Evolutionary conservation across 2,329 filamentous ascomycete species (phyloP).

Genomic region (Fusarium penzigii): DNA sequence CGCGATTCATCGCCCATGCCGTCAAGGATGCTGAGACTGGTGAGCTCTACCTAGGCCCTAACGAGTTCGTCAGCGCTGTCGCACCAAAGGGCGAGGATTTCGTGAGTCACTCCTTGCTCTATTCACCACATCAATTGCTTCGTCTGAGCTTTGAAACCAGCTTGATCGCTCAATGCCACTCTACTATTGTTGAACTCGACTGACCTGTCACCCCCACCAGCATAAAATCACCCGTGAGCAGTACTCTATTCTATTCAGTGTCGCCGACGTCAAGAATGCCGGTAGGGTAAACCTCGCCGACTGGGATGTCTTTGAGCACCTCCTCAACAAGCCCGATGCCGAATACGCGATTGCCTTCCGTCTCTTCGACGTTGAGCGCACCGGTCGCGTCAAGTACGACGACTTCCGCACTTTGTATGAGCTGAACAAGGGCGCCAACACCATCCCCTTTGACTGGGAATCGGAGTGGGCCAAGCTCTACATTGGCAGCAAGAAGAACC

Average conservation of each 20-base stretch:
- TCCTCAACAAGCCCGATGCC: slow-evolving; percentile 90
- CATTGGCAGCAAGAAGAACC: slow-evolving; percentile 81
- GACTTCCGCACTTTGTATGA: slow-evolving; percentile 85
- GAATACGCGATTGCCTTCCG: slow-evolving; percentile 99
- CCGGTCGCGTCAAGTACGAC: slow-evolving; percentile 85
- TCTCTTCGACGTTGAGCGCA: slow-evolving; percentile 85
- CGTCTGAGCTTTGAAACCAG: slow-evolving; percentile 6
- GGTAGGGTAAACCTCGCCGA: slow-evolving; percentile 79
- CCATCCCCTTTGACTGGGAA: slow-evolving; percentile 94
- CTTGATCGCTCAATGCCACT: no score
- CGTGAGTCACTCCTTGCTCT: slow-evolving; percentile 57
- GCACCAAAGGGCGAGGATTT: slow-evolving; percentile 87
- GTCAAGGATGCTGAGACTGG: slow-evolving; percentile 72
- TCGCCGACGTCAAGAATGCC: slow-evolving; percentile 77
- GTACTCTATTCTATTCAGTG: slow-evolving; percentile 88
- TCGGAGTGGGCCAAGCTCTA: slow-evolving; percentile 96
- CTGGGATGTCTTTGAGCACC: slow-evolving; percentile 92
- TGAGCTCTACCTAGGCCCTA: slow-evolving; percentile 76
- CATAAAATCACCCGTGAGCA: slow-evolving; percentile 98
- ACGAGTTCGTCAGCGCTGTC: slow-evolving; percentile 90
- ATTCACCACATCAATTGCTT: background rate
- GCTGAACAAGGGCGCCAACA: slow-evolving; percentile 80
- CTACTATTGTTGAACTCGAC: slow-evolving; percentile 9
- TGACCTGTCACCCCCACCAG: slow-evolving; percentile 47
- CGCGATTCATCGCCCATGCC: slow-evolving; percentile 76